These are phyloP conservation scores for Stachybotrys chlorohalonatus DNA, from an alignment of 2,329 filamentous ascomycete species.

Conservation along the genomic window DNA sequence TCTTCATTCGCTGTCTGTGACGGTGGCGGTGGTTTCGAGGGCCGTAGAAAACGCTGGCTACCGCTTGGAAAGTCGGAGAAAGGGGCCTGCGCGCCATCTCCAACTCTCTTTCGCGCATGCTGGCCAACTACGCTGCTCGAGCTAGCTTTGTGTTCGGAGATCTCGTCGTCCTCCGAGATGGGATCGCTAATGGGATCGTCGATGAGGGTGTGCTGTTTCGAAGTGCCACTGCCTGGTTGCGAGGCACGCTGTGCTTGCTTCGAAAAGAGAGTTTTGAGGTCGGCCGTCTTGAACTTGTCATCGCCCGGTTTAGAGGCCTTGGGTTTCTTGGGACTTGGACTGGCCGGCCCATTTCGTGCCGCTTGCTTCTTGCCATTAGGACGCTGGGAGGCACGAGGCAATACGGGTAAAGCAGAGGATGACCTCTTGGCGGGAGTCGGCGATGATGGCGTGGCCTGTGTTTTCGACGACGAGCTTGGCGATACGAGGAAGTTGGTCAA, in stretches of 20 bases:
- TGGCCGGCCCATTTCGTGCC: slow-evolving; percentile 20
- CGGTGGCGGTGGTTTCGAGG: slow-evolving; percentile 16
- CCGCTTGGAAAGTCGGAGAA: slow-evolving; percentile 16
- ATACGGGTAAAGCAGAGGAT: slow-evolving; percentile 8
- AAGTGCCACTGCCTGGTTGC: slow-evolving; percentile 19
- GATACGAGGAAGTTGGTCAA: slow-evolving; percentile 46
- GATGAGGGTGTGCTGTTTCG: slow-evolving; percentile 18
- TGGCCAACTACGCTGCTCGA: slow-evolving; percentile 46
- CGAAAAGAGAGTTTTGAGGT: slow-evolving; percentile 52
- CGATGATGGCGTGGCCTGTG: slow-evolving; percentile 22
- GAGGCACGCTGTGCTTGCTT: slow-evolving; percentile 46
- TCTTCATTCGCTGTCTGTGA: slow-evolving; percentile 34
- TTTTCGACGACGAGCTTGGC: slow-evolving; percentile 30
- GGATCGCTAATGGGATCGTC: slow-evolving; percentile 46
- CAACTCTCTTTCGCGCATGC: slow-evolving; percentile 45
- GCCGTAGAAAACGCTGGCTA: slow-evolving; percentile 45
- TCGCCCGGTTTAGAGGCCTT: slow-evolving; percentile 28
- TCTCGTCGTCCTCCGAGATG: slow-evolving; percentile 53
- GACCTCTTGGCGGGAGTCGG: slow-evolving; percentile 31
- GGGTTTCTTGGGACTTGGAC: slow-evolving; percentile 28
- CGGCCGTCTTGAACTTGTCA: slow-evolving; percentile 44
- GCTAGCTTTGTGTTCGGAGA: slow-evolving; percentile 40
- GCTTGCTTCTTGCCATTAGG: slow-evolving; percentile 15
- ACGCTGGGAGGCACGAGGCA: slow-evolving; percentile 10
- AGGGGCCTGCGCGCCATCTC: slow-evolving; percentile 20